A percentile compares a stretch with the other conserved stretches of the same genome.
phyloP scores from a whole-genome alignment of 2,329 filamentous ascomycete species.

The Dryadomyces quercivorus region DNA sequence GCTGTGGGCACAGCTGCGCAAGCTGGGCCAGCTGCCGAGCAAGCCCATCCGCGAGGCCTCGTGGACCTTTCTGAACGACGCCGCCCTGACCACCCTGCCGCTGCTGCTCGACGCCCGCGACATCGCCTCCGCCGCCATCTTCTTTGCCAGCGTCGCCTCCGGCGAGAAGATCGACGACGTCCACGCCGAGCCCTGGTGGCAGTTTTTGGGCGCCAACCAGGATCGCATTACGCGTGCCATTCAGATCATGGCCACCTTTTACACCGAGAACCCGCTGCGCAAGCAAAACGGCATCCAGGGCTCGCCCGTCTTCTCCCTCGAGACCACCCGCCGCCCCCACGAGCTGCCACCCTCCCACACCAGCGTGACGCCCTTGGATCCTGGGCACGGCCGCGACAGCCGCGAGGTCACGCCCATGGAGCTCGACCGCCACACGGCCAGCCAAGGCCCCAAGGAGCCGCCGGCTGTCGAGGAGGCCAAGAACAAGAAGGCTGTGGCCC shows the following conservation, averaged over 20 bases:
- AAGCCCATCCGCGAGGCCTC: constrained; percentile 14
- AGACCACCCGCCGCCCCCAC: constrained; percentile 40
- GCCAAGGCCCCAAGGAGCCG: no score
- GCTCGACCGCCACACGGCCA: constrained; percentile 5
- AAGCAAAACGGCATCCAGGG: constrained; percentile 38
- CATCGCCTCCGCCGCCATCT: constrained; percentile 75
- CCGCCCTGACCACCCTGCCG: constrained; percentile 71
- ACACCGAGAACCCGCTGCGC: constrained; percentile 49
- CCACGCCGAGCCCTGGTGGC: constrained; percentile 78
- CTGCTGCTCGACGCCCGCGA: constrained; percentile 68
- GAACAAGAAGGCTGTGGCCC: no score
- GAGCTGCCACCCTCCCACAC: constrained; percentile 32
- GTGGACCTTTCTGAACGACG: constrained; percentile 92
- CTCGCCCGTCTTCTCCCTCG: constrained; percentile 43
- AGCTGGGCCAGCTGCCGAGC: constrained; percentile 10
- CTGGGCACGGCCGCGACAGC: constrained; percentile 13
- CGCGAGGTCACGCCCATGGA: constrained; percentile 12
- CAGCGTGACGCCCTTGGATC: constrained; percentile 34
- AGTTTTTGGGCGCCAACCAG: constrained; percentile 58
- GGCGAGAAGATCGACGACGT: constrained; percentile 65
- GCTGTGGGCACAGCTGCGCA: constrained; percentile 61
- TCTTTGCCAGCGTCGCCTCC: constrained; percentile 70
- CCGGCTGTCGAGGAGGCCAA: neutral
- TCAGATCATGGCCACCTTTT: constrained; percentile 61
- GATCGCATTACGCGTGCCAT: constrained; percentile 61